phyloP scores from a whole-genome alignment of 345 rosid species.

The Eucalyptus paniculata region DNA sequence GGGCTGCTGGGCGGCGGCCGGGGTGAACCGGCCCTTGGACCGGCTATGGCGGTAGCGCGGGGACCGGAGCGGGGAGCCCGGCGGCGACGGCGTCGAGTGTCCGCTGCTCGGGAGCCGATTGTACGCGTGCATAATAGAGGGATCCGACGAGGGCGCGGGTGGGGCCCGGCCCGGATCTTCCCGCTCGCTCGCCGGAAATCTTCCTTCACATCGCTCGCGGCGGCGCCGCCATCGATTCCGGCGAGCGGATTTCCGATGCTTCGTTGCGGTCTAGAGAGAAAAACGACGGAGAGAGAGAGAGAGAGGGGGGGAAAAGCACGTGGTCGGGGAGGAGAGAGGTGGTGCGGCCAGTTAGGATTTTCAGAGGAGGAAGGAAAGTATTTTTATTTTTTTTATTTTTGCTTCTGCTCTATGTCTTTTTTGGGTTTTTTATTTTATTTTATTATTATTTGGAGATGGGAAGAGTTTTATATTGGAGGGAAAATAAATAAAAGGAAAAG shows the following conservation, averaged over 20 bases:
- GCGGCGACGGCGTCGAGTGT: slow-evolving; percentile 89
- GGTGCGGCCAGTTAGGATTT: background rate
- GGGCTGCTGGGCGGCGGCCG: slow-evolving; percentile 20
- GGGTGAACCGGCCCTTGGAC: slow-evolving; percentile 52
- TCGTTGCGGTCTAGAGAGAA: background rate
- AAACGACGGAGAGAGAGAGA: background rate
- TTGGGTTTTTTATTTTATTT: too few relatives aligned
- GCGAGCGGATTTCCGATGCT: background rate
- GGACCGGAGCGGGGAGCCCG: slow-evolving; percentile 85
- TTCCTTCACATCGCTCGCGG: background rate
- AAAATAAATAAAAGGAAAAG: background rate
- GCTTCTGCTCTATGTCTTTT: too few relatives aligned
- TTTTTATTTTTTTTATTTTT: background rate
- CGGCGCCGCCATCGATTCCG: background rate
- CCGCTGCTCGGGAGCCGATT: slow-evolving; percentile 82
- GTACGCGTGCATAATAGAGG: slow-evolving; percentile 46
- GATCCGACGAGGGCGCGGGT: background rate
- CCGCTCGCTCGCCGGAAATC: background rate
- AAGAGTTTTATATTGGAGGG: background rate
- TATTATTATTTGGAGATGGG: background rate
- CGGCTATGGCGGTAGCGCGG: slow-evolving; percentile 75
- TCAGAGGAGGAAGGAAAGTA: background rate
- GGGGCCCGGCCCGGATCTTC: background rate
- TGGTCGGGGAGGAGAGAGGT: background rate
- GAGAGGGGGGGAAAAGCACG: background rate